These are phyloP conservation scores for Aspergillus quadricinctus DNA, from an alignment of 2,329 filamentous ascomycete genomes.

Conservation along the genomic window DNA sequence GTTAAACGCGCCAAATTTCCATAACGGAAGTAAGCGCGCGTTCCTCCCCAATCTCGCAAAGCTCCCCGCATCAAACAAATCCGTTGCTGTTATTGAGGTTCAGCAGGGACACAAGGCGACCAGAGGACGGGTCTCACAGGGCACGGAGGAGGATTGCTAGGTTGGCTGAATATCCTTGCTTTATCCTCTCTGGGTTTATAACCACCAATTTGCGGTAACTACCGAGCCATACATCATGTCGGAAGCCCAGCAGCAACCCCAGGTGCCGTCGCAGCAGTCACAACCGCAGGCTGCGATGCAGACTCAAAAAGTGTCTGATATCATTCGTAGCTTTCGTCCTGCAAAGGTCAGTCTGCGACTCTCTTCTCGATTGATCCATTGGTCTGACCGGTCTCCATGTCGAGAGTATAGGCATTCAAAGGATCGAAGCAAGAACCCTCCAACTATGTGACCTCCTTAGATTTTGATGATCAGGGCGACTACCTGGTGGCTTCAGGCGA, in stretches of 20 bases:
- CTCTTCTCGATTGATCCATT: not conserved
- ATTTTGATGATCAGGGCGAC: slow-evolving; percentile 94
- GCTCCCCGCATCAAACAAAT: not conserved
- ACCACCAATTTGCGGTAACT: slow-evolving; percentile 7
- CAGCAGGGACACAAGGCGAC: not conserved
- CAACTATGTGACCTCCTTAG: slow-evolving; percentile 77
- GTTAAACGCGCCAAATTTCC: slow-evolving; percentile 16
- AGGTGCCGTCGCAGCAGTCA: slow-evolving; percentile 15
- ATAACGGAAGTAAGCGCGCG: not conserved
- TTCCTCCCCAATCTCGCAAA: not conserved
- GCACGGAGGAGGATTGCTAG: not conserved
- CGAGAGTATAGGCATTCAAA: slow-evolving; percentile 25
- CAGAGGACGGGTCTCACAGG: not conserved
- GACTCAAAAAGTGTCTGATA: slow-evolving; percentile 68
- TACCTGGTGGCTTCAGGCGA: slow-evolving; percentile 85
- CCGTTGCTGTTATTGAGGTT: not conserved
- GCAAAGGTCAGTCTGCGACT: slow-evolving; percentile 59
- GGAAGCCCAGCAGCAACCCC: slow-evolving; percentile 21
- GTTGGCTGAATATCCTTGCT: not conserved
- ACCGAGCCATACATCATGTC: slow-evolving; percentile 19
- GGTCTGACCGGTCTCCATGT: slow-evolving; percentile 9
- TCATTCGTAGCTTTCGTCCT: slow-evolving; percentile 73
- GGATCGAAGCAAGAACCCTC: slow-evolving; percentile 35
- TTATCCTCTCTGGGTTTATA: not conserved
- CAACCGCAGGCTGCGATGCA: slow-evolving; percentile 20